A percentile compares a stretch with the other conserved stretches of the same genome.
Evolutionary conservation across 345 rosid genomes (phyloP).

Genomic region (Dimocarpus longan): DNA sequence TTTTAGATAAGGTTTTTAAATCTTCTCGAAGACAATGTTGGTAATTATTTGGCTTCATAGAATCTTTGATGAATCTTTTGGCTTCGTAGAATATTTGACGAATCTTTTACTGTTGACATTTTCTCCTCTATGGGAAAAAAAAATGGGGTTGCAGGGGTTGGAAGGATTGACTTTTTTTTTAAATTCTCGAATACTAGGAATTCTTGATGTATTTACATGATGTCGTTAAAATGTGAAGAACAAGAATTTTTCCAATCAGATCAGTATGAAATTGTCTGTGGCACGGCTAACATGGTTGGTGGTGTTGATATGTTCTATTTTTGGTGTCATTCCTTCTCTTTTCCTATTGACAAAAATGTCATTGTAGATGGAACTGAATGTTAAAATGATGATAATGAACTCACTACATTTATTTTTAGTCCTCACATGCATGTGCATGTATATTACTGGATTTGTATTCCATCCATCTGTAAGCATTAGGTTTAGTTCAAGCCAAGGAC

Average conservation of each 20-base stretch:
- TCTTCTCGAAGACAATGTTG: not conserved
- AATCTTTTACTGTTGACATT: not conserved
- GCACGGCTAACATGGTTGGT: not conserved
- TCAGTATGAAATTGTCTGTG: not conserved
- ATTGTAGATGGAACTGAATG: not conserved
- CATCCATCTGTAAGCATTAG: not conserved
- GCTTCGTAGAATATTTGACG: not conserved
- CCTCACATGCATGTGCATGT: not conserved
- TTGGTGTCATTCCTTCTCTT: not conserved
- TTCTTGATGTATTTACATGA: slow-evolving; percentile 9
- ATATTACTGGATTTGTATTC: not conserved
- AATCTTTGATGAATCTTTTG: not conserved
- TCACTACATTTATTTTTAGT: not conserved
- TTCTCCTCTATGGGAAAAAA: not conserved
- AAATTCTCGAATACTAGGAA: not conserved
- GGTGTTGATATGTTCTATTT: not conserved
- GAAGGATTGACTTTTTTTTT: not conserved
- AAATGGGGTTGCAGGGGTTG: not conserved
- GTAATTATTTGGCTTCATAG: slow-evolving; percentile 2
- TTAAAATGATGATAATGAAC: not conserved
- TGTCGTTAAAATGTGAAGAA: not conserved
- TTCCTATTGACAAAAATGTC: not conserved
- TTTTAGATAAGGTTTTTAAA: not conserved
- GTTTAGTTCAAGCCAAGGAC: not conserved
- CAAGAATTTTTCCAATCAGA: not conserved